phyloP scores from a whole-genome alignment of 345 rosid genomes.

The Rubroshorea leprosula region DNA sequence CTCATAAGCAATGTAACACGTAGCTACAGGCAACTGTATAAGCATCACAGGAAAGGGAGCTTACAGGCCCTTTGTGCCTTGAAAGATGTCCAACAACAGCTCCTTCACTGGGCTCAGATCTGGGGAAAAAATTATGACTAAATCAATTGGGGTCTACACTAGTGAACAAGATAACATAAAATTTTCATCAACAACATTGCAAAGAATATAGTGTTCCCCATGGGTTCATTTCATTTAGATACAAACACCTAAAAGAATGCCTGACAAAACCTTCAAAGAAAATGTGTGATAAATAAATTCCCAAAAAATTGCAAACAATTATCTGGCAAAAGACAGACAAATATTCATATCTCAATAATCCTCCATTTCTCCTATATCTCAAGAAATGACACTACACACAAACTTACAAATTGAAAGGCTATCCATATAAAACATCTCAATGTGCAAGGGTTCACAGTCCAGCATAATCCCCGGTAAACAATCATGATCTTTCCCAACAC shows the following conservation, averaged over 20 bases:
- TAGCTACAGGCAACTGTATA: background rate
- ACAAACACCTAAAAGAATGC: too few relatives aligned
- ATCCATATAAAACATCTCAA: background rate
- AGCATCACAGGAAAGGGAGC: slow-evolving; percentile 24
- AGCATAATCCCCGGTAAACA: too few relatives aligned
- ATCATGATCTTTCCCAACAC: background rate
- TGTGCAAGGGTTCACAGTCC: background rate
- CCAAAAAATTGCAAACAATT: background rate
- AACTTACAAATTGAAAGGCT: background rate
- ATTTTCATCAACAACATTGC: background rate
- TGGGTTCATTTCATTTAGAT: background rate
- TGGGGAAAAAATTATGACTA: slow-evolving; percentile 21
- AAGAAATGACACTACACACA: background rate
- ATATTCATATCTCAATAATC: background rate
- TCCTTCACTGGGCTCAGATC: slow-evolving; percentile 56
- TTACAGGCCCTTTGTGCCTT: slow-evolving; percentile 91
- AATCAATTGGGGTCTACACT: background rate
- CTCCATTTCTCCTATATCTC: background rate
- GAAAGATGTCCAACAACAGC: slow-evolving; percentile 71
- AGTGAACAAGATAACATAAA: background rate
- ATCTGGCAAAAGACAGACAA: background rate
- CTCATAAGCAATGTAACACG: slow-evolving; percentile 1
- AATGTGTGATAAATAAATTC: too few relatives aligned
- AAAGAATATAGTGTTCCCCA: background rate
- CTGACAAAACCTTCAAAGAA: background rate